Evolutionary conservation across 2,329 filamentous ascomycete genomes (phyloP).

Genomic region (Diplodia mutila): DNA sequence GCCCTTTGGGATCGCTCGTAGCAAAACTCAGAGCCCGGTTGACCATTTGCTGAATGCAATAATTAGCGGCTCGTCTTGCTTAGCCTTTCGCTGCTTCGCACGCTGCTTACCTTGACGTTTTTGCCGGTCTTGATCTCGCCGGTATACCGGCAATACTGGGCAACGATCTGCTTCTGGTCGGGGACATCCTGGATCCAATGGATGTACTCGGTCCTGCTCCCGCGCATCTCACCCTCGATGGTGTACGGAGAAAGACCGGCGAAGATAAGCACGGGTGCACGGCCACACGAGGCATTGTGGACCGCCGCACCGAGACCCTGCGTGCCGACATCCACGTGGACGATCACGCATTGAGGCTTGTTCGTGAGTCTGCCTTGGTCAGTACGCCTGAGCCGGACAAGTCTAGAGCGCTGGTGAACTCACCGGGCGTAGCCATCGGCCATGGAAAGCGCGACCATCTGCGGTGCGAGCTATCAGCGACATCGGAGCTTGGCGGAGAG

Average conservation of each 20-base stretch:
- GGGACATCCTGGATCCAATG: slow-evolving; percentile 87
- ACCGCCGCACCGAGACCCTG: slow-evolving; percentile 77
- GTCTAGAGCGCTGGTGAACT: not conserved
- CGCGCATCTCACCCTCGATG: slow-evolving; percentile 74
- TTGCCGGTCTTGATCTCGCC: slow-evolving; percentile 82
- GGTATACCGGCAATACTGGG: slow-evolving; percentile 83
- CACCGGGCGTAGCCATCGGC: slow-evolving; percentile 73
- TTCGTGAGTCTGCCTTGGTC: slow-evolving; percentile 57
- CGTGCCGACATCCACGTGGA: slow-evolving; percentile 79
- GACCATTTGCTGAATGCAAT: slow-evolving; percentile 66
- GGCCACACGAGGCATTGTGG: slow-evolving; percentile 76
- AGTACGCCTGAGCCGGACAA: not conserved
- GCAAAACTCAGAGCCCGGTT: slow-evolving; percentile 84
- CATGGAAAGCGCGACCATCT: slow-evolving; percentile 87
- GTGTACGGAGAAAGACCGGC: slow-evolving; percentile 78
- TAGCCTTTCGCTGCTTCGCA: not conserved
- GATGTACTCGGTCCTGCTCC: slow-evolving; percentile 75
- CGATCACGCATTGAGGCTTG: slow-evolving; percentile 74
- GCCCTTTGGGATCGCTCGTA: slow-evolving; percentile 74
- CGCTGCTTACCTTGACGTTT: slow-evolving; percentile 67
- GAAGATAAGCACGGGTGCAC: slow-evolving; percentile 76
- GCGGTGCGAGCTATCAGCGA: slow-evolving; percentile 20
- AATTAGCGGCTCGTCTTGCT: not conserved
- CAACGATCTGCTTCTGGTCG: slow-evolving; percentile 77
- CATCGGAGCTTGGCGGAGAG: not conserved